Evolutionary conservation across 176 grass and related monocot genomes (phyloP), one percentile per base, ranked within the genome.

Genomic region (Elaeis guineensis): DNA sequence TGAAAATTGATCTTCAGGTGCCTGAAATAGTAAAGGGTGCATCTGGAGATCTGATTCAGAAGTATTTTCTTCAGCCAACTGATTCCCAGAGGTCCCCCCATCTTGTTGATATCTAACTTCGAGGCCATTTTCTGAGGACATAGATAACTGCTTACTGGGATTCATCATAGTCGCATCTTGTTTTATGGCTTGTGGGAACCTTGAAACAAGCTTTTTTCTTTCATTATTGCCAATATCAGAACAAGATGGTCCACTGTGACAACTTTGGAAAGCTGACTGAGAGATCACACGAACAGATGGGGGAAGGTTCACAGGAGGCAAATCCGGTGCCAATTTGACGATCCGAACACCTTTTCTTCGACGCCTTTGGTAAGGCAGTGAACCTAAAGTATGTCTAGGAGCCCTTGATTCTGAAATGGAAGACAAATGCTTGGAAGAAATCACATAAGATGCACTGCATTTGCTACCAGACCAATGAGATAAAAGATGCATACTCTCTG

Each of bases 241-340:
- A 57, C 55, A 65, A n/a, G 59, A 58, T 80, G 83, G 66, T 67
- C 75, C 15, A 44, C 61, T 78, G 21, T 21, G 50, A 53, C 44
- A 51, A 52, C 69, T 54, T 69, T 85, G 77, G 65, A 89, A 79
- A 74, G 73, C 68, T 48, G 60, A 69, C 44, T 84, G 87, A 71
- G 87, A 89, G 56, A 91, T 78, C 19, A 97, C 66, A 73, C 73
- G 78, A 24, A 85, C 78, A 18, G 84, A 89, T 75, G 78, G 72
- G 62, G 87, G 84, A 59, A 97, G 87, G 78, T 97, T 97, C 52
- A 97, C 79, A 44, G 93, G 78, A 70, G 93, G 93, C 76, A 97
- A 80, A 60, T 84, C 87, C 64, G 93, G 93, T 62, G 93, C 93
- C 73, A 97, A 78, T 63, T 89, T 89, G 74, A 97, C 93, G 28